Evolutionary conservation across 805 yeast species (phyloP).

Genomic region (Candida qinlingensis): DNA sequence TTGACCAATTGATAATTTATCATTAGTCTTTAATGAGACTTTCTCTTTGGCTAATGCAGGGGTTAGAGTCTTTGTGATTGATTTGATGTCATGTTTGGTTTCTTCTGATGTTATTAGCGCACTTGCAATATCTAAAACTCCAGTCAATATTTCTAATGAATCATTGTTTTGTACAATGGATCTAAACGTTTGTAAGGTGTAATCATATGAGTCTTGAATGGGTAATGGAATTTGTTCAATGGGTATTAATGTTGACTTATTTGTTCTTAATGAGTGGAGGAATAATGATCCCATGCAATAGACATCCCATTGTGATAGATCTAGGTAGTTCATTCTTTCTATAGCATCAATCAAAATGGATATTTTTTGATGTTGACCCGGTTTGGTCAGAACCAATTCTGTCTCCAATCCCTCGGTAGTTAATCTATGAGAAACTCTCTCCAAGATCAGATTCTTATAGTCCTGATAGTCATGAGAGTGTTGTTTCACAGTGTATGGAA

Average conservation of each 20-base stretch:
- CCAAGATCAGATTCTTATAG: constrained; percentile 38
- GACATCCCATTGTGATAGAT: constrained; percentile 62
- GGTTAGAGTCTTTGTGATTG: constrained; percentile 20
- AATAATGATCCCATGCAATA: constrained; percentile 38
- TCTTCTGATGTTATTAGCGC: constrained; percentile 32
- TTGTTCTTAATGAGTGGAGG: constrained; percentile 42
- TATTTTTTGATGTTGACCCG: constrained; percentile 45
- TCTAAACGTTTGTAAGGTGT: constrained; percentile 34
- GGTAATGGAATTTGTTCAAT: constrained; percentile 46
- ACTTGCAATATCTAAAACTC: constrained; percentile 37
- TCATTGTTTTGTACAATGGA: constrained; percentile 26
- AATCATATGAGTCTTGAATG: constrained; percentile 41
- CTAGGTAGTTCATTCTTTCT: constrained; percentile 49
- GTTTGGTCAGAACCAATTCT: constrained; percentile 48
- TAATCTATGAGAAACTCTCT: constrained; percentile 47
- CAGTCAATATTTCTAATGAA: constrained; percentile 29
- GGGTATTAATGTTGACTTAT: constrained; percentile 52
- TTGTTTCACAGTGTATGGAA: constrained; percentile 36
- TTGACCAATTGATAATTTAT: constrained; percentile 44
- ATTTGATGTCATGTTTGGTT: constrained; percentile 37
- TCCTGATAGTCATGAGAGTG: constrained; percentile 26
- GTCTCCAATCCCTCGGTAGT: constrained; percentile 31
- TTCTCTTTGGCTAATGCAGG: constrained; percentile 54
- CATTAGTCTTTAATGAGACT: constrained; percentile 36
- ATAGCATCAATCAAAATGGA: constrained; percentile 44